Percentiles rank a stretch among this genome's conserved stretches.
Conservation (phyloP, 1,284 basidiomycete genomes). For the Salmacisia buchloeana region DNA sequence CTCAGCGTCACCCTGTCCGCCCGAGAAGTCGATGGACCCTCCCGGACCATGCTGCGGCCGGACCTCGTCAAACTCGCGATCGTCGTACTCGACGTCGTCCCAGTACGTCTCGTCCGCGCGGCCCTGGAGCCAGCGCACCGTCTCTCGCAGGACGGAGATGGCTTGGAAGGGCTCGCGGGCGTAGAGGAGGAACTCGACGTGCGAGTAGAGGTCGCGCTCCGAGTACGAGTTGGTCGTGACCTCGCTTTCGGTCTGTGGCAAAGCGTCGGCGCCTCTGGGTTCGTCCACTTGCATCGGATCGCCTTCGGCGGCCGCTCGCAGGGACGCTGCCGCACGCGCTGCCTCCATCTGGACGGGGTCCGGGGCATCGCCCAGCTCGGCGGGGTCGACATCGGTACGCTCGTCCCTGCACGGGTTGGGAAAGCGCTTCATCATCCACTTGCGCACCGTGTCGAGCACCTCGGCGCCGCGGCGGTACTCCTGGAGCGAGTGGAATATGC, state of each 20-base stretch:
- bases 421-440: slow-evolving; percentile 48
- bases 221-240: slow-evolving; percentile 25
- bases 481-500: slow-evolving; percentile 67
- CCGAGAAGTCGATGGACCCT: neutral
- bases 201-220: slow-evolving; percentile 59
- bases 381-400: slow-evolving; percentile 19
- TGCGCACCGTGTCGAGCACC: slow-evolving; percentile 64
- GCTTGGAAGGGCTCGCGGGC: slow-evolving; percentile 66
- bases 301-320: too few species aligned
- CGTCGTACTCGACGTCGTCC: slow-evolving; percentile 71
- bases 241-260: neutral
- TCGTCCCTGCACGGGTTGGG: slow-evolving; percentile 30
- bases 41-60: neutral
- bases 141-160: slow-evolving; percentile 66
- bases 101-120: slow-evolving; percentile 68
- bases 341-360: neutral
- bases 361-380: neutral
- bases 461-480: slow-evolving; percentile 63
- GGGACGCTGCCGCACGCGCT: too few species aligned
- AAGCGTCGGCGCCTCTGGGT: neutral
- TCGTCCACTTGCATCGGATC: neutral
- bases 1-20: neutral
- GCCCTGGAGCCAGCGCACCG: slow-evolving; percentile 83
- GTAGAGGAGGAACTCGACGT: slow-evolving; percentile 76
- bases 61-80: slow-evolving; percentile 72